phyloP scores from a whole-genome alignment of 2,329 filamentous ascomycete genomes.

The Fusarium chlamydosporum region DNA sequence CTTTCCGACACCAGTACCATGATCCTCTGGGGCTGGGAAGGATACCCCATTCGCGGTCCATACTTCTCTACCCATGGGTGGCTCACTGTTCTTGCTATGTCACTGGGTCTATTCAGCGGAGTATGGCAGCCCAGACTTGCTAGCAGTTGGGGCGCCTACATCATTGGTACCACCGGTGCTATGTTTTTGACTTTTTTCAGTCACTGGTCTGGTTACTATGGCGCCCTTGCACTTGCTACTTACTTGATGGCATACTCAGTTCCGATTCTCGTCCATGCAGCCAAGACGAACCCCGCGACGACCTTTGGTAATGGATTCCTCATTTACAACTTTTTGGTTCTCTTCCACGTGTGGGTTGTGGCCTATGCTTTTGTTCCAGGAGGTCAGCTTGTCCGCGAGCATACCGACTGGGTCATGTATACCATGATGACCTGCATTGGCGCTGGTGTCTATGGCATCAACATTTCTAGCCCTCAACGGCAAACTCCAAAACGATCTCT shows the following conservation, averaged over 20 bases:
- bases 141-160: conserved; percentile 84
- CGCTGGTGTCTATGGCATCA: conserved; percentile 83
- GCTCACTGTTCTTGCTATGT: conserved; percentile 89
- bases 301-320: conserved; percentile 93
- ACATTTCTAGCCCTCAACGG: conserved; percentile 63
- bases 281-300: conserved; percentile 80
- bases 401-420: conserved; percentile 95
- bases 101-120: conserved; percentile 81
- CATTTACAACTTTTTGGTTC: conserved; percentile 90
- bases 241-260: conserved; percentile 87
- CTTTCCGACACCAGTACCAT: conserved; percentile 98
- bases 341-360: conserved; percentile 99
- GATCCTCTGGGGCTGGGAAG: conserved; percentile 99
- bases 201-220: conserved; percentile 92
- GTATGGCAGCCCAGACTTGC: conserved; percentile 78
- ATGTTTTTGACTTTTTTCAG: conserved; percentile 80
- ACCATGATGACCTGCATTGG: conserved; percentile 88
- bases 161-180: conserved; percentile 83
- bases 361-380: conserved; percentile 98
- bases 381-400: conserved; percentile 91
- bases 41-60: conserved; percentile 90
- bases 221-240: conserved; percentile 79
- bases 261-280: conserved; percentile 80
- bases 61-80: conserved; percentile 91
- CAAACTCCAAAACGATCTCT: conserved; percentile 51